Evolutionary conservation across 179 eudicot species (phyloP).

Genomic region (Monotropa hypopitys): DNA sequence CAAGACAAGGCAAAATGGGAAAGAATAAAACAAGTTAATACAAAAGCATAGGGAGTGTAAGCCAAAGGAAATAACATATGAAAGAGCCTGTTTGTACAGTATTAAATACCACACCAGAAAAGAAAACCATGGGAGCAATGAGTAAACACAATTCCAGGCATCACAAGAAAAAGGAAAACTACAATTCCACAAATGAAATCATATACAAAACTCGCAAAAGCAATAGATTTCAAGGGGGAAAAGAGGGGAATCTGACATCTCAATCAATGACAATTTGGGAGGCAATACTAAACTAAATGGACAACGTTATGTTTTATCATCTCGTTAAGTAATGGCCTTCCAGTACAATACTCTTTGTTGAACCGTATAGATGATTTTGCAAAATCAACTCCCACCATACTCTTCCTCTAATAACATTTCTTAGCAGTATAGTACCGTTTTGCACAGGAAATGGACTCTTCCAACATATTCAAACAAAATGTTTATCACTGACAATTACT

Average conservation of each 20-base stretch:
- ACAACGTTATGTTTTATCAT: neutral
- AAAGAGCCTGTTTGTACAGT: neutral
- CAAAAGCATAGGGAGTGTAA: neutral
- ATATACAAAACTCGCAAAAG: neutral
- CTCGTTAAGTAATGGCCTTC: neutral
- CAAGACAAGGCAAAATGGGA: neutral
- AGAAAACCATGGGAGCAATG: neutral
- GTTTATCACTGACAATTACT: neutral
- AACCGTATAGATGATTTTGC: neutral
- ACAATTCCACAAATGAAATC: neutral
- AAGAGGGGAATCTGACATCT: neutral
- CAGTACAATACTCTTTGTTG: neutral
- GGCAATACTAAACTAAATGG: neutral
- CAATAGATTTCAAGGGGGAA: neutral
- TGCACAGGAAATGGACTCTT: neutral
- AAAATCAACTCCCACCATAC: neutral
- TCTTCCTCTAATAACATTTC: neutral
- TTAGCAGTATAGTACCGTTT: neutral
- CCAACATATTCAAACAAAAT: conserved; percentile 3
- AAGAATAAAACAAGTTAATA: neutral
- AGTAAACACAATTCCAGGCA: neutral
- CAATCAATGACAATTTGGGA: neutral
- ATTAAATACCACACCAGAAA: neutral
- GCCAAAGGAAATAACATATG: neutral
- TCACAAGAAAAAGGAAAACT: neutral